These are phyloP conservation scores for Magnusiomyces ingens DNA, from an alignment of 1,139 yeast genomes.

Conservation along the genomic window DNA sequence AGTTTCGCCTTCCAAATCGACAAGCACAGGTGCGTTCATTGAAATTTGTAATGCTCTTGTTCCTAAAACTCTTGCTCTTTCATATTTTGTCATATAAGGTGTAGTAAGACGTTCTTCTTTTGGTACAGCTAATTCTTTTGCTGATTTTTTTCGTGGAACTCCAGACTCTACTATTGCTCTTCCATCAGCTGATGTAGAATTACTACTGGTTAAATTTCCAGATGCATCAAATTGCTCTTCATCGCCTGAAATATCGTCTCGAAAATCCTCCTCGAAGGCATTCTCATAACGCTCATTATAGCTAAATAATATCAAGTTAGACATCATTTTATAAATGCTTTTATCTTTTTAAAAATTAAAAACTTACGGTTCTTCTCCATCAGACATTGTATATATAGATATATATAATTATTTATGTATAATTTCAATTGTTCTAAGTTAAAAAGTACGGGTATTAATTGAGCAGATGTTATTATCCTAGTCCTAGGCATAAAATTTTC, in stretches of 20 bases:
- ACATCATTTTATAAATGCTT: neutral
- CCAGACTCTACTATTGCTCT: constrained; percentile 66
- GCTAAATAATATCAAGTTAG: constrained; percentile 26
- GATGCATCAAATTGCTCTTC: constrained; percentile 48
- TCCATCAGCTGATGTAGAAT: constrained; percentile 63
- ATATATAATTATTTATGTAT: too few species aligned
- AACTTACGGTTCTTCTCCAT: constrained; percentile 8
- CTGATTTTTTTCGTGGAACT: constrained; percentile 53
- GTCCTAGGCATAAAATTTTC: too few species aligned
- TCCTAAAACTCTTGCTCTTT: constrained; percentile 92
- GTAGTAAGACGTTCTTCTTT: constrained; percentile 87
- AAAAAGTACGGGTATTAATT: too few species aligned
- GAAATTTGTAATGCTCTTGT: constrained; percentile 95
- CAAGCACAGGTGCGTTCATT: constrained; percentile 96
- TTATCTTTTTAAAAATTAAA: neutral
- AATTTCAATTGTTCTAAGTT: too few species aligned
- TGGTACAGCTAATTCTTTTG: constrained; percentile 80
- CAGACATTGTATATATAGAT: neutral
- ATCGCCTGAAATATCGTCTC: constrained; percentile 69
- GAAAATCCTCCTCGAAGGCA: constrained; percentile 69
- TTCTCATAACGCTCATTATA: constrained; percentile 71
- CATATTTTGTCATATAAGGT: constrained; percentile 98
- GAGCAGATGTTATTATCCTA: too few species aligned
- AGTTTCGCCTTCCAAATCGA: constrained; percentile 97
- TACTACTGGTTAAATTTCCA: constrained; percentile 31